Base-by-base conservation (phyloP, 2,329 filamentous ascomycete species). In the Talaromyces albobiverticillius region DNA sequence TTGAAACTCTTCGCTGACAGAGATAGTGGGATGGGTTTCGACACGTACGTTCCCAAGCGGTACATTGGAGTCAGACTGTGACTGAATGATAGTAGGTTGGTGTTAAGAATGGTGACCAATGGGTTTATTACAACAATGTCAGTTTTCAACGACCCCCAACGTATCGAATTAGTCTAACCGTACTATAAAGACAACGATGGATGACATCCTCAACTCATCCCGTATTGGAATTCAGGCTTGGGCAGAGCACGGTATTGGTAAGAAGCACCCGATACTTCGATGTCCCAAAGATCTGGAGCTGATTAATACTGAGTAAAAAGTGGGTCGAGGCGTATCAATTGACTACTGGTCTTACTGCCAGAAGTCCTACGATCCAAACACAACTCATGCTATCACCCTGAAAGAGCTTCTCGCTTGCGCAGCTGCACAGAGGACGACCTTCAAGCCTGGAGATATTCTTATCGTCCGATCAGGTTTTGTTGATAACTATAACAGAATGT, bases 11-110 rank as follows among this genome's bases (percentile, higher is more conserved):
- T n/a, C n/a, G n/a, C n/a, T n/a, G n/a, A n/a, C n/a, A n/a, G n/a
- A n/a, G n/a, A n/a, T 29, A 46, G 22, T 46, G 43, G 43, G 43
- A 46, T 13, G 43, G 43, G 43, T 46, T 46, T 14, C 43, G 43
- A 18, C 43, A 46, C 25, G 20, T 46, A 18, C 11, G 43, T n/a
- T n/a, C n/a, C n/a, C n/a, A n/a, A n/a, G n/a, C n/a, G n/a, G n/a
- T n/a, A n/a, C n/a, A n/a, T n/a, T n/a, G n/a, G n/a, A n/a, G n/a
- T n/a, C n/a, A n/a, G n/a, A n/a, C n/a, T n/a, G n/a, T n/a, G n/a
- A n/a, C n/a, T n/a, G n/a, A n/a, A n/a, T n/a, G n/a, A n/a, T n/a
- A n/a, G n/a, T n/a, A n/a, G n/a, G n/a, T n/a, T n/a, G n/a, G n/a
- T n/a, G n/a, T n/a, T n/a, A n/a, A 29, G 26, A 29, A 29, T 29